A percentile compares a stretch with the other conserved stretches of the same genome.
Evolutionary conservation across 805 yeast genomes (phyloP).

Genomic region (Starmerella ratchasimensis): DNA sequence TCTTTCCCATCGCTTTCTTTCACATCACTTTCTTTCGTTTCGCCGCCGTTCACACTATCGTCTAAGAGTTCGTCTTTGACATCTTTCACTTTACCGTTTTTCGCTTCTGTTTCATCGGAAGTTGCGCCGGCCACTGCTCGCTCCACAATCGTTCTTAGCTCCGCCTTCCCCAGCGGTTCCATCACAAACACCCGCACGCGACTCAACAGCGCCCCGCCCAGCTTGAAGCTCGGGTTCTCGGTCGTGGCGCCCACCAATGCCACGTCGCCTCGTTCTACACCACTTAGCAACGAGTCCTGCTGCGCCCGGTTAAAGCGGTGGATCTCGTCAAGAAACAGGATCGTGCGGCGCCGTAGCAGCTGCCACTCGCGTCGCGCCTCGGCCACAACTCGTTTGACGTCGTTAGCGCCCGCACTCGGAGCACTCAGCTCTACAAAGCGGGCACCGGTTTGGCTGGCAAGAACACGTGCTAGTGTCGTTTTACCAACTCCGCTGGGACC

Average conservation of each 20-base stretch:
- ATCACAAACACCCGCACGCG: constrained; percentile 72
- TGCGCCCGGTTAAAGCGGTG: constrained; percentile 78
- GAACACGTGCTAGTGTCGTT: constrained; percentile 68
- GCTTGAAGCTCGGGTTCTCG: constrained; percentile 76
- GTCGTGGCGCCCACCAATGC: constrained; percentile 92
- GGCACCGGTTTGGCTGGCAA: constrained; percentile 40
- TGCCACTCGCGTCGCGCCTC: constrained; percentile 35
- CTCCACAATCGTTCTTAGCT: constrained; percentile 39
- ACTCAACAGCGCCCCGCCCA: constrained; percentile 70
- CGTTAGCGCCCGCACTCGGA: constrained; percentile 53
- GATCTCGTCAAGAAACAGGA: constrained; percentile 81
- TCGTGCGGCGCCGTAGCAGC: constrained; percentile 41
- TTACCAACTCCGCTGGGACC: constrained; percentile 95
- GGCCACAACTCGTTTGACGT: constrained; percentile 49
- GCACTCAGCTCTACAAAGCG: constrained; percentile 76
- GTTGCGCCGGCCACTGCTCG: constrained; percentile 37
- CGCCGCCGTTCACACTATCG: no score
- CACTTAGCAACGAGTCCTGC: constrained; percentile 76
- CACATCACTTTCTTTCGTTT: no score
- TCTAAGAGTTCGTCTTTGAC: no score
- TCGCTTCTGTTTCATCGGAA: no score
- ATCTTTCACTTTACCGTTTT: no score
- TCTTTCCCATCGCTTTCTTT: no score
- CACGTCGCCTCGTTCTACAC: constrained; percentile 70
- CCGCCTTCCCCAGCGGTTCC: constrained; percentile 36